phyloP scores from a whole-genome alignment of 768 basidiomycete genomes.

The Sporobolomyces pararoseus region DNA sequence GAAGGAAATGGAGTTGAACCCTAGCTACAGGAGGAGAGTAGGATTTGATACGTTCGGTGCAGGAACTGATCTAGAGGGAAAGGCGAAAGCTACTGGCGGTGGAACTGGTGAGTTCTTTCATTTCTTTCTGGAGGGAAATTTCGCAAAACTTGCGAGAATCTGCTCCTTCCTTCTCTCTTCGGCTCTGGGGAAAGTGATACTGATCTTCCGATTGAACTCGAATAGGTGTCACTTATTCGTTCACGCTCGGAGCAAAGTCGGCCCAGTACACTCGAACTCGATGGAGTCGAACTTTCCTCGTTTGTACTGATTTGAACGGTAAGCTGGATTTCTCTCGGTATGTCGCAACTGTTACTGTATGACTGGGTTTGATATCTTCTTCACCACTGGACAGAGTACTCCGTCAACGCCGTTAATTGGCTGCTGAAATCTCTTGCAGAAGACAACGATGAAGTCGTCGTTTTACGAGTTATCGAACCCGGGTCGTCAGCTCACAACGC shows the following conservation, averaged over 20 bases:
- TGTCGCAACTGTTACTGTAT: too few species aligned
- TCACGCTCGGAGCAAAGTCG: conserved; percentile 61
- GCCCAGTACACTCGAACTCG: conserved; percentile 71
- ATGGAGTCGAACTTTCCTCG: conserved; percentile 80
- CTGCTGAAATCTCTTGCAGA: conserved; percentile 71
- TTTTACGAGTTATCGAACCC: conserved; percentile 82
- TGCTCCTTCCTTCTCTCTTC: background rate
- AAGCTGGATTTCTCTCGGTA: background rate
- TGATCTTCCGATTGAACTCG: background rate
- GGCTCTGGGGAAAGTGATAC: background rate
- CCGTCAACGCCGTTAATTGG: conserved; percentile 86
- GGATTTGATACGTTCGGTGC: conserved; percentile 51
- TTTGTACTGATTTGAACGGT: conserved; percentile 65
- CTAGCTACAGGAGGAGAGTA: conserved; percentile 47
- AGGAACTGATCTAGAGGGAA: conserved; percentile 45
- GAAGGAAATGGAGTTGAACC: conserved; percentile 12
- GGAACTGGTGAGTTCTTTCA: conserved; percentile 34
- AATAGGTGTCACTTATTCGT: conserved; percentile 41
- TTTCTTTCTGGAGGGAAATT: too few species aligned
- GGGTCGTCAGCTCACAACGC: conserved; percentile 51
- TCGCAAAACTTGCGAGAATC: background rate
- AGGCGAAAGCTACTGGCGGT: conserved; percentile 30
- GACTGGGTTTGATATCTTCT: background rate
- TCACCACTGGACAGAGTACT: conserved; percentile 60
- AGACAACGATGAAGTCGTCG: conserved; percentile 74